phyloP scores from a whole-genome alignment of 176 grass and related monocot genomes.

The Bolboschoenus planiculmis region DNA sequence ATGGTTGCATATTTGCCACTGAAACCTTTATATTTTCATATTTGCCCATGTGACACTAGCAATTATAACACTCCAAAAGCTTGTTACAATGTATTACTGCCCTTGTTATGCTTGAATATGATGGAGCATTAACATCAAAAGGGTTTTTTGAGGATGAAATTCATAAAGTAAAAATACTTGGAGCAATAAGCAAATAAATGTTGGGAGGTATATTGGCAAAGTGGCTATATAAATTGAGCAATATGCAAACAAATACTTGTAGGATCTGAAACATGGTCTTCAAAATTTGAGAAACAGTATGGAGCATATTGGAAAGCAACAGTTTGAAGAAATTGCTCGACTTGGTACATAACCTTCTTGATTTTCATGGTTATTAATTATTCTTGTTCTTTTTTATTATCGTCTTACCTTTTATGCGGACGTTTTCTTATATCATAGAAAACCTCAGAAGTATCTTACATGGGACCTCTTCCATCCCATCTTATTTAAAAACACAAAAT shows the following conservation, averaged over 20 bases:
- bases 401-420: not conserved
- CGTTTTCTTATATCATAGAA: not conserved
- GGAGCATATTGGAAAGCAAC: slow-evolving; percentile 10
- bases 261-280: slow-evolving; percentile 13
- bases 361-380: not conserved
- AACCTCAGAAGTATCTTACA: not conserved
- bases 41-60: not conserved
- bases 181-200: not conserved
- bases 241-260: not conserved
- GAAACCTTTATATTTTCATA: not conserved
- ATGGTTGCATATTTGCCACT: not conserved
- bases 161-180: not conserved
- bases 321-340: slow-evolving; percentile 18
- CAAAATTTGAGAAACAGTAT: slow-evolving; percentile 1
- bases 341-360: slow-evolving; percentile 2
- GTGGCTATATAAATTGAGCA: not conserved
- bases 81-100: not conserved
- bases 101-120: not conserved
- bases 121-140: not conserved
- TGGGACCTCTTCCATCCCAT: not conserved
- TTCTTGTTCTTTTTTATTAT: not conserved
- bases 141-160: not conserved
- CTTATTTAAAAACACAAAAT: not conserved
- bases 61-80: not conserved
- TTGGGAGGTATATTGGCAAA: not conserved